phyloP scores from a whole-genome alignment of 306 rosid species.

The Rubus idaeus region DNA sequence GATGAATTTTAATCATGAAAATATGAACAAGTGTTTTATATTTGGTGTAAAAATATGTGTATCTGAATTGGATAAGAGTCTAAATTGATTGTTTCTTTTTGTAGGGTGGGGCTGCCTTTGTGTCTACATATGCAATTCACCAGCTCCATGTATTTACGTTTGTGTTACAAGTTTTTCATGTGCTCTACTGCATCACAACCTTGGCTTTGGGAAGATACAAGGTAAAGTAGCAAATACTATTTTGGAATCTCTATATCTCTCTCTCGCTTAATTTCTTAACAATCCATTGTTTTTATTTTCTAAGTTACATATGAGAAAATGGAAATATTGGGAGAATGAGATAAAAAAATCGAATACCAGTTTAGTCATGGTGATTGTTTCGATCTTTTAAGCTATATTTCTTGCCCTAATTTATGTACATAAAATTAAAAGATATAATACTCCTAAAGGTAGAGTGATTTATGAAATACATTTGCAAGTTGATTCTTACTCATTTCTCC shows the following conservation, averaged over 20 bases:
- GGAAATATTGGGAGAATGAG: too few relatives aligned
- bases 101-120: slow-evolving; percentile 61
- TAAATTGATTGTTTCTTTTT: not conserved
- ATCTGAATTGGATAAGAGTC: not conserved
- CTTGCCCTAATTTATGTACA: not conserved
- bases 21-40: too few relatives aligned
- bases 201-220: slow-evolving; percentile 63
- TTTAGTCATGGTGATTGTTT: too few relatives aligned
- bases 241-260: slow-evolving; percentile 16
- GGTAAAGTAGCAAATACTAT: slow-evolving; percentile 27
- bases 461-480: not conserved
- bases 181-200: slow-evolving; percentile 65
- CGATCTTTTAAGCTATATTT: not conserved
- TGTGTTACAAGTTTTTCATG: slow-evolving; percentile 57
- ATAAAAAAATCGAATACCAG: too few relatives aligned
- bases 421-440: not conserved
- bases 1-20: too few relatives aligned
- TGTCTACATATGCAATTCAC: slow-evolving; percentile 81
- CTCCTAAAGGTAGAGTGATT: not conserved
- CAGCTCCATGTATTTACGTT: slow-evolving; percentile 86
- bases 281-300: not conserved
- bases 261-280: not conserved
- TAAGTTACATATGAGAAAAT: too few relatives aligned
- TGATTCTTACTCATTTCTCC: not conserved
- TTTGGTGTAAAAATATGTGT: too few relatives aligned